Conservation (phyloP, 192 early-diverging fungal genomes). For the Radiomyces spectabilis region DNA sequence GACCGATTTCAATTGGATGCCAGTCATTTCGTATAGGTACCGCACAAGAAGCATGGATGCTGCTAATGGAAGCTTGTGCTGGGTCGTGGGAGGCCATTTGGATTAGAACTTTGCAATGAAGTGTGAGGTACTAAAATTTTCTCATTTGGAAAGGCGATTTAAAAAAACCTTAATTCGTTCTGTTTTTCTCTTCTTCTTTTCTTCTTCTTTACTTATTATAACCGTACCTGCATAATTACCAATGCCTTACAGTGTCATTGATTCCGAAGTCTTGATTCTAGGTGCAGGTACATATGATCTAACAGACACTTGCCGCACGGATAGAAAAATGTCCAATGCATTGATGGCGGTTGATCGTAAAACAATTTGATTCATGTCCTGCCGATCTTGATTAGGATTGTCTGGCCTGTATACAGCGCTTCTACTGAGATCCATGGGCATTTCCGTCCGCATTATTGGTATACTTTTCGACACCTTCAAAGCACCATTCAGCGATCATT, state of each 20-base stretch:
- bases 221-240: too few species aligned
- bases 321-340: too few species aligned
- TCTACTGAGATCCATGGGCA: slow-evolving; percentile 1
- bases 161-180: background rate
- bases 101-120: too few species aligned
- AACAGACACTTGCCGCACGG: background rate
- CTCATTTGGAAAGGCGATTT: too few species aligned
- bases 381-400: background rate
- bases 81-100: too few species aligned
- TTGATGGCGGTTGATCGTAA: too few species aligned
- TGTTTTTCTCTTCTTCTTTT: background rate
- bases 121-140: too few species aligned
- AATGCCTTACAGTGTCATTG: background rate
- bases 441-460: slow-evolving; percentile 15
- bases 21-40: too few species aligned
- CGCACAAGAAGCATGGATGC: too few species aligned
- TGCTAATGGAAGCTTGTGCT: too few species aligned
- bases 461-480: background rate
- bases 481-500: background rate
- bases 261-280: background rate
- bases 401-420: slow-evolving; percentile 10
- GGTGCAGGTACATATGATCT: background rate
- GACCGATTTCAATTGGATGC: too few species aligned
- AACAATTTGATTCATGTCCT: too few species aligned
- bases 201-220: background rate